Base-by-base conservation (phyloP, 148 eudicot genomes). In the Rhododendron mucronatum region DNA sequence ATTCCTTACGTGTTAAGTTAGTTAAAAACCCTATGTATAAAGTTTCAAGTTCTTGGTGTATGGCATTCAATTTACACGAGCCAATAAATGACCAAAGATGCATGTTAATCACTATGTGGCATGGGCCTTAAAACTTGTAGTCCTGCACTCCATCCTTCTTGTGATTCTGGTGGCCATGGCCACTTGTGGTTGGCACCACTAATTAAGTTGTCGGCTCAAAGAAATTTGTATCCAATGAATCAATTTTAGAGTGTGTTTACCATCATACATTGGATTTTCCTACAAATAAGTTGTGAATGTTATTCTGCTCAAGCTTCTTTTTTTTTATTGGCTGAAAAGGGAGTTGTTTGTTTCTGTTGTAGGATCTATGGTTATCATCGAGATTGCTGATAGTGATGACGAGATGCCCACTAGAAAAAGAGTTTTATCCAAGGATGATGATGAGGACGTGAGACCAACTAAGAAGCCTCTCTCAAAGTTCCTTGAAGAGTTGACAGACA, bases 311-410 rank as follows among this genome's bases (percentile, higher is more conserved):
- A 33, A 71, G 20, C 21, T 71, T 16, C 0, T 14, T 71, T 0
- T 33, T 15, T 14, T 71, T 39, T 35, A 3, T 13, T 4, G 61
- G 61, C 74, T 61, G 45, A 45, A n/a, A 7, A 39, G 45, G n/a
- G 33, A 9, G 67, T 23, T 61, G 33, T 26, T n/a, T 81, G 71
- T 57, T 35, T 37, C 67, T 41, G 77, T 13, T 67, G 85, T 37
- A 83, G 85, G 44, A n/a, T 7, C 69, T 75, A 30, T 0, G 28
- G 69, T 7, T 51, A 20, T 84, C 65, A 76, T 84, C 55, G 71
- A 84, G 71, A 53, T 84, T n/a, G 74, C 3, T 11, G 74, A 26
- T 77, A 75, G 86, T 14, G 86, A 84, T 53, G 81, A 84, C 1
- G 86, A 84, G 41, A 37, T 84, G 61, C 63, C 30, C 18, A 3